Percentiles rank a stretch among this genome's conserved stretches.
These are phyloP conservation scores for Malania oleifera DNA, from an alignment of 164 flowering plant species.

Conservation along the genomic window DNA sequence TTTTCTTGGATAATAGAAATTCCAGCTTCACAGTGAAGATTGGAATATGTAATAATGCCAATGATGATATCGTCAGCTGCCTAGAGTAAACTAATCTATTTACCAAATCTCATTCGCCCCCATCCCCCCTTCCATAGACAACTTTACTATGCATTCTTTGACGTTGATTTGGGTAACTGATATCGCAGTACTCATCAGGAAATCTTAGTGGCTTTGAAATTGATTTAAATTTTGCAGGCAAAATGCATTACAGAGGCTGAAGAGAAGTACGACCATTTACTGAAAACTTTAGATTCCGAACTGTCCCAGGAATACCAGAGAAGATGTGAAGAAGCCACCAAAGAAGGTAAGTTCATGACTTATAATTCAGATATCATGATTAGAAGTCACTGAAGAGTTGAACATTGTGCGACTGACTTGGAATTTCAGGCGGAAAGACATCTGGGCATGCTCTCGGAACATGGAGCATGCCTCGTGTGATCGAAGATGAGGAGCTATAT, in stretches of 20 bases:
- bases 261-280: conserved; percentile 50
- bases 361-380: neutral
- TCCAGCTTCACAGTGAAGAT: too few relatives aligned
- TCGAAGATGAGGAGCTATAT: conserved; percentile 61
- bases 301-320: conserved; percentile 49
- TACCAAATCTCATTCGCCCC: too few relatives aligned
- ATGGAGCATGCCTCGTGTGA: conserved; percentile 80
- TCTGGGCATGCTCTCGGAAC: conserved; percentile 68
- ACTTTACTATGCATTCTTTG: too few relatives aligned
- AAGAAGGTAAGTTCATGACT: conserved; percentile 49
- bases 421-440: conserved; percentile 54
- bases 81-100: too few relatives aligned
- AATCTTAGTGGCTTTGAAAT: neutral
- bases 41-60: too few relatives aligned
- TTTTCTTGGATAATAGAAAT: too few relatives aligned
- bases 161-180: too few relatives aligned
- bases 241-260: conserved; percentile 75
- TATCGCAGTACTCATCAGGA: too few relatives aligned
- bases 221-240: conserved; percentile 37
- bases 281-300: conserved; percentile 57
- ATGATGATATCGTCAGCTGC: too few relatives aligned
- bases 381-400: too few relatives aligned
- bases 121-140: too few relatives aligned
- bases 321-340: conserved; percentile 96
- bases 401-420: neutral